Evolutionary conservation across 805 yeast genomes (phyloP), one percentile per base, ranked within the genome.

Genomic region (Spathaspora girioi): DNA sequence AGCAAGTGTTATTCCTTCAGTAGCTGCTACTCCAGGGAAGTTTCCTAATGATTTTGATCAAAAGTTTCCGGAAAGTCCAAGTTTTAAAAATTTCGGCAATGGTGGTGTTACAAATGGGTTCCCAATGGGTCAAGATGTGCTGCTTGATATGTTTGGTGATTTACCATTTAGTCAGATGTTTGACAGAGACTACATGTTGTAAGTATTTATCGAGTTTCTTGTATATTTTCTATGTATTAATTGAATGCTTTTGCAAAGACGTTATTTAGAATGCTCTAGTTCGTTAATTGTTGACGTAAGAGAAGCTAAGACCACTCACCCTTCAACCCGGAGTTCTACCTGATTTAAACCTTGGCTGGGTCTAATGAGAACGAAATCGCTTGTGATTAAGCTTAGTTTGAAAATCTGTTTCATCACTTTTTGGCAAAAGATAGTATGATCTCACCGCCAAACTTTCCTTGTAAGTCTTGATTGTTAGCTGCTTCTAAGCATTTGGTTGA

Each of bases 401-500:
- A 23, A n/a, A 23, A 23, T 6, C 6, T 23, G 26, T 23, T 23
- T 11, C 27, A 11, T 55, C 54, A 70, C 54, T 66, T 69, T 56
- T 71, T 71, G 1, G 76, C 75, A 50, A 64, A 71, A 0, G 73
- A 67, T 17, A 71, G 55, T 11, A 68, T 48, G 7, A 60, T 59
- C 5, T 48, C 55, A 0, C 54, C 50, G 1, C 71, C 71, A 41
- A 67, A 62, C 23, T 47, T 47, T 7, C 47, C 46, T 17, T 45
- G 29, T 32, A 56, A 47, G 5, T 46, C 50, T 3, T 43, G 43
- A 12, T 20, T 41, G 3, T 60, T 59, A 14, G 55, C 26, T 2
- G 38, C 42, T 8, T 60, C 51, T 43, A 71, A 57, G 41, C 72
- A 66, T 14, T 47, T 48, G 0, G 75, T 72, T 0, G 96, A 86